Evolutionary conservation across 345 rosid genomes (phyloP).

Genomic region (Geranium rotundifolium): DNA sequence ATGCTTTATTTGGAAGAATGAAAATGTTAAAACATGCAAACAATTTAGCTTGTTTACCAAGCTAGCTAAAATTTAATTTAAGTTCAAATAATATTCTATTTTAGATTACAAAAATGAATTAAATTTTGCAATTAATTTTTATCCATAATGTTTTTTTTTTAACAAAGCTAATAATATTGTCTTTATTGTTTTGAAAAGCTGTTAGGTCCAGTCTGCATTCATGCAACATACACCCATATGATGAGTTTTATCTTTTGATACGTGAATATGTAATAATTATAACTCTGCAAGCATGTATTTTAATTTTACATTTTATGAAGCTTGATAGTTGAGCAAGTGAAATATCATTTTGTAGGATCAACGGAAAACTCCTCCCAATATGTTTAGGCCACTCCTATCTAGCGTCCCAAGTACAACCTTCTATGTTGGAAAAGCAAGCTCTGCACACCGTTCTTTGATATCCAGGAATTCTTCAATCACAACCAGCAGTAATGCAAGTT

Average conservation of each 20-base stretch:
- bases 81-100: background rate
- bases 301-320: background rate
- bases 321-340: constrained; percentile 10
- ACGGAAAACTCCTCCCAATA: constrained; percentile 81
- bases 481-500: constrained; percentile 53
- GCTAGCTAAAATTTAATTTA: background rate
- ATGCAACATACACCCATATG: background rate
- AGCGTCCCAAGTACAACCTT: constrained; percentile 91
- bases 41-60: background rate
- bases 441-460: constrained; percentile 47
- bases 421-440: constrained; percentile 53
- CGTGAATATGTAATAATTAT: no score
- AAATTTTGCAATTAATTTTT: background rate
- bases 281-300: background rate
- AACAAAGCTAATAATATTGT: background rate
- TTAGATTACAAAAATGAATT: background rate
- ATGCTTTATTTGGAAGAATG: background rate
- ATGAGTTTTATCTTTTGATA: no score
- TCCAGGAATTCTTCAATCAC: constrained; percentile 61
- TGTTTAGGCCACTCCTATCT: constrained; percentile 96
- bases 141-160: background rate
- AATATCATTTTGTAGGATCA: constrained; percentile 51
- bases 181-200: constrained; percentile 1
- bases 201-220: background rate
- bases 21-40: no score